Conservation (phyloP, 495 filamentous ascomycete species). For the Neurospora sublineolata region DNA sequence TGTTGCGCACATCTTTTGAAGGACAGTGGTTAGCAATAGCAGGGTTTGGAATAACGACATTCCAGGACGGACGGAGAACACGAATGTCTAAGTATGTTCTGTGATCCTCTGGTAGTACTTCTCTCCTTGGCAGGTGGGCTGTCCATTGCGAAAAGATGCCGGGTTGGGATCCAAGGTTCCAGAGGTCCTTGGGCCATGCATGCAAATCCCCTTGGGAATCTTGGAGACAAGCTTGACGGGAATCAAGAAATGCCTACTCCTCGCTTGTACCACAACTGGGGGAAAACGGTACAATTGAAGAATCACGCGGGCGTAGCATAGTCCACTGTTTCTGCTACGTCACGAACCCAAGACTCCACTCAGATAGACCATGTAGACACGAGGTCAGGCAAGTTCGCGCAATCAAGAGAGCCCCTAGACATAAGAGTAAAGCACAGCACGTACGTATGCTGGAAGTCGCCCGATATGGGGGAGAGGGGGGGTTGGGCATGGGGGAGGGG, state of each 20-base stretch:
- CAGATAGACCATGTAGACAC: constrained; percentile 66
- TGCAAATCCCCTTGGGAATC: constrained; percentile 29
- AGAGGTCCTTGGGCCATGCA: constrained; percentile 44
- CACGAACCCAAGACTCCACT: constrained; percentile 76
- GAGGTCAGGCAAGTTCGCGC: constrained; percentile 77
- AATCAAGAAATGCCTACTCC: constrained; percentile 64
- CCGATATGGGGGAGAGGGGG: constrained; percentile 29
- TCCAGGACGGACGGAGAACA: constrained; percentile 41
- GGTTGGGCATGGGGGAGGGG: constrained; percentile 29
- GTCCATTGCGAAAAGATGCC: constrained; percentile 46
- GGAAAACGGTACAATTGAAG: constrained; percentile 55
- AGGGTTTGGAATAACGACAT: constrained; percentile 42
- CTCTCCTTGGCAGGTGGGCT: constrained; percentile 47
- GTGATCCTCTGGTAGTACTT: constrained; percentile 50
- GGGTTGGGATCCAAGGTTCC: constrained; percentile 45
- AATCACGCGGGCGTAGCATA: constrained; percentile 55
- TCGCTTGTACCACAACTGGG: constrained; percentile 51
- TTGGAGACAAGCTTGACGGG: constrained; percentile 44
- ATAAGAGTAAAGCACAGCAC: constrained; percentile 84
- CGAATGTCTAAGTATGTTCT: constrained; percentile 49
- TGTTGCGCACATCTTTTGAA: constrained; percentile 96
- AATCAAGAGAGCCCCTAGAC: constrained; percentile 63
- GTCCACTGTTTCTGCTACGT: constrained; percentile 47
- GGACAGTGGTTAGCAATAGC: constrained; percentile 64
- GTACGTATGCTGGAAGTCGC: constrained; percentile 59